Evolutionary conservation across 352 stramenopile genomes (phyloP), one percentile per base, ranked within the genome.

Genomic region (Phytophthora constricta): DNA sequence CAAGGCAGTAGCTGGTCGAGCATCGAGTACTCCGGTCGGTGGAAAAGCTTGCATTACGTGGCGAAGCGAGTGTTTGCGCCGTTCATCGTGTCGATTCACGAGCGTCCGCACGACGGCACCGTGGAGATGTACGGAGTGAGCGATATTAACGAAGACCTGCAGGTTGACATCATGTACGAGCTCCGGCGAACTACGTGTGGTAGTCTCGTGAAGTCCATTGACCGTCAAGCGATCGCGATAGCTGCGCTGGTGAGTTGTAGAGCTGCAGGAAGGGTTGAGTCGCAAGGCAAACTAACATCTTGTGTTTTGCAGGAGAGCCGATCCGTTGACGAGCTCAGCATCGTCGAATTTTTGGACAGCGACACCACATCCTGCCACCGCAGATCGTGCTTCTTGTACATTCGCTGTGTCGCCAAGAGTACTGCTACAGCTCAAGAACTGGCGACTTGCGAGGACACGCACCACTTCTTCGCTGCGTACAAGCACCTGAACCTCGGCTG

Each of bases 1-100:
- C 79, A 90, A 63, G 89, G 87, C 11, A 92, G 86, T 39, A 95
- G 84, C 63, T 96, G 89, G 89, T 93, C 89, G 20, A 93, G 87
- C 48, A 87, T 95, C 33, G 89, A 96, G 65, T 90, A 85, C 68
- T 80, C 74, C 2, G 88, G 88, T 23, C 73, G 79, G 39, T 94
- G 87, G 84, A 96, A 96, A 67, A 88, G 81, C 34, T 72, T 96
- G 26, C 88, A 95, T 53, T 90, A 93, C 58, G 79, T 89, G 27
- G 76, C 89, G 20, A 82, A 82, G 59, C 80, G 84, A 8, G 72
- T 78, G 20, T 94, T 90, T 74, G 82, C 86, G 47, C 86, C 88
- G 23, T 79, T 96, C 28, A 61, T 90, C 26, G 34, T 93, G 25
- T 84, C 80, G 22, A 64, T 84, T 8, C 63, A 80, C 34, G 37